Conservation (phyloP, 768 basidiomycete species). For the Chalciporus chontae region DNA sequence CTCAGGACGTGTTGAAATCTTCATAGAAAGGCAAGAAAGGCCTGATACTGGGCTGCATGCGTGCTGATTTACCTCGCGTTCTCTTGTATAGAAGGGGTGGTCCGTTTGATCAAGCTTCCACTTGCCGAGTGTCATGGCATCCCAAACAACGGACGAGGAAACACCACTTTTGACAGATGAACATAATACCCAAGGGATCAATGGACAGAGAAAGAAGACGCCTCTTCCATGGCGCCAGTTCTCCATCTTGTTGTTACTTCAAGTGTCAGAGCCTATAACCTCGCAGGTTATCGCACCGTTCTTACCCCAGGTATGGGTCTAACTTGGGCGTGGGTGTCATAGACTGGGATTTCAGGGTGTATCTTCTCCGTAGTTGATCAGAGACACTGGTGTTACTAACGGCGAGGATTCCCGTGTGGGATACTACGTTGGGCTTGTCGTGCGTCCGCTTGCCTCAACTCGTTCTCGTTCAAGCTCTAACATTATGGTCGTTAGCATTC, state of each 20-base stretch:
- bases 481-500: constrained; percentile 35
- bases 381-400: constrained; percentile 35
- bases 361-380: constrained; percentile 19
- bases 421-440: constrained; percentile 48
- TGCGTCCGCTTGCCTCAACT: constrained; percentile 21
- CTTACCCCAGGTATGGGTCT: constrained; percentile 49
- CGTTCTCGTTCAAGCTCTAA: neutral
- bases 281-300: constrained; percentile 74
- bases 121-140: constrained; percentile 1
- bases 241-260: constrained; percentile 62
- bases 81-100: too few relatives aligned
- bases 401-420: constrained; percentile 44
- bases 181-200: constrained; percentile 6
- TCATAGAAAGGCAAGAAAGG: too few relatives aligned
- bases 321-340: neutral
- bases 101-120: too few relatives aligned
- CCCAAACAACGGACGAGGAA: constrained; percentile 47
- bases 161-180: constrained; percentile 46
- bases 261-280: constrained; percentile 72
- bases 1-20: too few relatives aligned
- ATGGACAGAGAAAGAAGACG: constrained; percentile 34
- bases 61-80: neutral
- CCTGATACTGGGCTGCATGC: neutral
- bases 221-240: constrained; percentile 71
- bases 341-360: neutral